phyloP scores from a whole-genome alignment of 257 asterid genomes.

The Nicotiana tabacum region DNA sequence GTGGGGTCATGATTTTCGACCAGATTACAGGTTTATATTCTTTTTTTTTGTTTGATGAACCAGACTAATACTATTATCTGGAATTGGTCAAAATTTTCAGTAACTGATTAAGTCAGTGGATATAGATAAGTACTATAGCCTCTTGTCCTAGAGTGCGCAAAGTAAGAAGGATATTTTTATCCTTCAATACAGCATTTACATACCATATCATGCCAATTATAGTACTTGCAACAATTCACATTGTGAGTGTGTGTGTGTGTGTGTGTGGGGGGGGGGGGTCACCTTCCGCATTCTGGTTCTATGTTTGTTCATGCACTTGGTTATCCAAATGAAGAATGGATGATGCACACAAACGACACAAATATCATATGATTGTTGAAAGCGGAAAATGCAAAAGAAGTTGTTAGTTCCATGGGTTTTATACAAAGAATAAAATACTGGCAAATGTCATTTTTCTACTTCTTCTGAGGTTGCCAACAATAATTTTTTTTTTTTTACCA shows the following conservation, averaged over 20 bases:
- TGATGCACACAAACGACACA: not conserved
- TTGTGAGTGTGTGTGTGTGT: too few relatives aligned
- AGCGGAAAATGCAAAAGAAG: not conserved
- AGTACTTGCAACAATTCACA: not conserved
- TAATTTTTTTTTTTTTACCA: too few relatives aligned
- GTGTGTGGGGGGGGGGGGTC: too few relatives aligned
- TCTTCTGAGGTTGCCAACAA: not conserved
- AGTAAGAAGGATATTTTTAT: not conserved
- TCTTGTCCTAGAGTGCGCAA: not conserved
- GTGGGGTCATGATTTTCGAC: slow-evolving; percentile 95
- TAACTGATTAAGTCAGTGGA: not conserved
- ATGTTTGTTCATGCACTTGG: not conserved
- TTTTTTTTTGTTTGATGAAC: slow-evolving; percentile 8
- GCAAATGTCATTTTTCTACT: not conserved
- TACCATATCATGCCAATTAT: not conserved
- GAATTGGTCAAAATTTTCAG: not conserved
- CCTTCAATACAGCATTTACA: not conserved
- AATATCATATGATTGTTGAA: not conserved
- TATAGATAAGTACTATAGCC: not conserved
- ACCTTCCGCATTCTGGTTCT: not conserved
- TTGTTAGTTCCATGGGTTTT: not conserved
- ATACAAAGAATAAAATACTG: not conserved
- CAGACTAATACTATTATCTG: not conserved
- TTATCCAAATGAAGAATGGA: not conserved
- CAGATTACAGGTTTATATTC: slow-evolving; percentile 62